A percentile compares a stretch with the other conserved stretches of the same genome.
Evolutionary conservation across 805 yeast species (phyloP).

Genomic region (Saccharomyces jurei): DNA sequence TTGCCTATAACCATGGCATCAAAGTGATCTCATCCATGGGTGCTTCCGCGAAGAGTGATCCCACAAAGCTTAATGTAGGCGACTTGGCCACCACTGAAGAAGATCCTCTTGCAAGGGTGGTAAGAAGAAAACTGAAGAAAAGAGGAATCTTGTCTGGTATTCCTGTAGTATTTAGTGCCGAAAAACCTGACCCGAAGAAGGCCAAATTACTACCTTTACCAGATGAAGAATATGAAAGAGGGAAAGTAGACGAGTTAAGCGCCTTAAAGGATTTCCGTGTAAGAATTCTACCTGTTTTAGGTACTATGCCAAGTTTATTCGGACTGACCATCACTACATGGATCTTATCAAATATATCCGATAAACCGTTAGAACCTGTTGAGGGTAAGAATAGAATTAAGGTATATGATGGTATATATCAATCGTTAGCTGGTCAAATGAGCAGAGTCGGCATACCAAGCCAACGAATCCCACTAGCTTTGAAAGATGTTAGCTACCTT

Average conservation of each 20-base stretch:
- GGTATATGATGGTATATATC: slow-evolving; percentile 74
- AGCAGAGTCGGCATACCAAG: slow-evolving; percentile 64
- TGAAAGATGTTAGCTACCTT: slow-evolving; percentile 69
- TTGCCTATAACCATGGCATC: slow-evolving; percentile 50
- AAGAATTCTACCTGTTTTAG: slow-evolving; percentile 88
- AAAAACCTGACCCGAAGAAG: slow-evolving; percentile 92
- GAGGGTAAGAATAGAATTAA: slow-evolving; percentile 86
- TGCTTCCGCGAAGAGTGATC: slow-evolving; percentile 94
- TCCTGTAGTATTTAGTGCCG: slow-evolving; percentile 86
- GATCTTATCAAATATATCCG: slow-evolving; percentile 69
- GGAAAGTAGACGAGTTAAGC: slow-evolving; percentile 72
- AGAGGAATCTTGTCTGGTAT: slow-evolving; percentile 70
- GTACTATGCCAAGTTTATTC: slow-evolving; percentile 95
- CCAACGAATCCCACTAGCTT: slow-evolving; percentile 66
- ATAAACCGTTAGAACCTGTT: slow-evolving; percentile 83
- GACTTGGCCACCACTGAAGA: slow-evolving; percentile 88
- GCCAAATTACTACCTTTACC: slow-evolving; percentile 81
- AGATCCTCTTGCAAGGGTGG: slow-evolving; percentile 84
- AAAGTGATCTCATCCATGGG: slow-evolving; percentile 91
- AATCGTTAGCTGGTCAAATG: slow-evolving; percentile 81
- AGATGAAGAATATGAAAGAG: slow-evolving; percentile 56
- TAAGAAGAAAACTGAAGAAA: slow-evolving; percentile 73
- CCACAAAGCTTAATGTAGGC: slow-evolving; percentile 80
- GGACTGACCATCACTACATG: slow-evolving; percentile 86
- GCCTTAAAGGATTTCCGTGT: slow-evolving; percentile 88